phyloP scores from a whole-genome alignment of 805 yeast genomes.

The Trichomonascus vanleenenianus region DNA sequence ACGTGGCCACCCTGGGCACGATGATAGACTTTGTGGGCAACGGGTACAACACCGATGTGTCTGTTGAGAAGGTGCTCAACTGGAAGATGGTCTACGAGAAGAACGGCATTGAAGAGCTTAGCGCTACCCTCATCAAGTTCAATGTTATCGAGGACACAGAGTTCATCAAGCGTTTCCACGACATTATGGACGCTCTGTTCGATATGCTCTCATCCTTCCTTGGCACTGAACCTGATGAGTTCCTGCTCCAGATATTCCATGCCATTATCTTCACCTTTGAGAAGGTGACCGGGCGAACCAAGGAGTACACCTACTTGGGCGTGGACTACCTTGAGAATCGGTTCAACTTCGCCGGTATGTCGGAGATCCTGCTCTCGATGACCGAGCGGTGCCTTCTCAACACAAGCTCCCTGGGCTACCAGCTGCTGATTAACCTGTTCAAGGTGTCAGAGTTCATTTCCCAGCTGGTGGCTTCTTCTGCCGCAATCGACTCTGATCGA shows the following conservation, averaged over 20 bases:
- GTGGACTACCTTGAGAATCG: constrained; percentile 20
- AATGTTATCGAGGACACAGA: constrained; percentile 47
- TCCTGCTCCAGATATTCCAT: constrained; percentile 14
- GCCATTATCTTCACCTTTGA: constrained; percentile 22
- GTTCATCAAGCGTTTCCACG: constrained; percentile 37
- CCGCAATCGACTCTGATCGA: constrained; percentile 14
- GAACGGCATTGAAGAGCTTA: constrained; percentile 37
- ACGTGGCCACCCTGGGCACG: constrained; percentile 40
- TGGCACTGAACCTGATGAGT: constrained; percentile 7
- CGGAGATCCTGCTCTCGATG: constrained; percentile 29
- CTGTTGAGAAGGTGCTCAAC: constrained; percentile 46
- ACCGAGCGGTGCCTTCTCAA: constrained; percentile 7
- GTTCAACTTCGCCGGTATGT: constrained; percentile 40
- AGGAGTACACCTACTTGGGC: constrained; percentile 13
- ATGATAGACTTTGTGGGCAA: constrained; percentile 64
- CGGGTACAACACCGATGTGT: constrained; percentile 47
- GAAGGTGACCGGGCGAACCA: constrained; percentile 16
- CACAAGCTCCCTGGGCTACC: constrained; percentile 5
- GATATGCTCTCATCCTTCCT: constrained; percentile 33
- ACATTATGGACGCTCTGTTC: constrained; percentile 24
- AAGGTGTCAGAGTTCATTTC: constrained; percentile 14
- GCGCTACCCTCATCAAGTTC: constrained; percentile 41
- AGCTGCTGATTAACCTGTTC: constrained; percentile 9
- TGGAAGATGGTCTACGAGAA: constrained; percentile 42
- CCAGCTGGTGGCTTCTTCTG: constrained; percentile 15